Conservation (phyloP, 805 yeast genomes). For the Yueomyces sinensis region DNA sequence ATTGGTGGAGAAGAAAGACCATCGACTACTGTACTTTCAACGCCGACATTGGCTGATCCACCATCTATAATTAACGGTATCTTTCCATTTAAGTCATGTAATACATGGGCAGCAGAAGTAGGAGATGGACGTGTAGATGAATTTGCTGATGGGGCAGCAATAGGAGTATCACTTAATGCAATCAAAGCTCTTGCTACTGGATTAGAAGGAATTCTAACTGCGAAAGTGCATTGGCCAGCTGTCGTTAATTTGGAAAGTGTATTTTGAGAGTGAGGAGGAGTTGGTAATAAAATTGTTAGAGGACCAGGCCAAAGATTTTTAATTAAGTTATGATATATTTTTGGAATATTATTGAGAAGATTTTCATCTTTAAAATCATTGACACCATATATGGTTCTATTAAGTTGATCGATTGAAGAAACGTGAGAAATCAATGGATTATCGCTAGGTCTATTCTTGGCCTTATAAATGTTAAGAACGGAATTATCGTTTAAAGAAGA, state of each 20-base stretch:
- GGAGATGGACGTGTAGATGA: constrained; percentile 94
- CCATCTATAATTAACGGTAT: constrained; percentile 87
- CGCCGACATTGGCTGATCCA: constrained; percentile 77
- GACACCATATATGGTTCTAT: constrained; percentile 37
- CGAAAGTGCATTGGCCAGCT: constrained; percentile 79
- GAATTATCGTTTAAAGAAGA: constrained; percentile 63
- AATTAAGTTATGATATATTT: constrained; percentile 49
- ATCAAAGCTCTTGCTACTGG: constrained; percentile 87
- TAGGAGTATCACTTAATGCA: constrained; percentile 69
- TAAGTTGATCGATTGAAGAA: constrained; percentile 61
- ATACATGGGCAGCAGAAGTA: constrained; percentile 77
- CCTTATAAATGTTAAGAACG: constrained; percentile 64
- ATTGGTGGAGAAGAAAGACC: constrained; percentile 79
- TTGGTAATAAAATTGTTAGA: constrained; percentile 70
- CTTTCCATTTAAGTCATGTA: constrained; percentile 60
- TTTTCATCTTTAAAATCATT: constrained; percentile 7
- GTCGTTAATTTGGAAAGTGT: constrained; percentile 68
- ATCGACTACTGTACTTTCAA: constrained; percentile 89
- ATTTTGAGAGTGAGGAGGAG: constrained; percentile 25
- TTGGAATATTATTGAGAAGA: constrained; percentile 37
- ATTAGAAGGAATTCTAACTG: constrained; percentile 79
- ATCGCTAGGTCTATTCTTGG: constrained; percentile 90
- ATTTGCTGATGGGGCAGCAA: constrained; percentile 97
- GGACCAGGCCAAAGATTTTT: constrained; percentile 93
- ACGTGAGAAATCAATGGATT: constrained; percentile 90